These are phyloP conservation scores for Xenoacremonium recifei DNA, from an alignment of 2,329 filamentous ascomycete species.

Conservation along the genomic window DNA sequence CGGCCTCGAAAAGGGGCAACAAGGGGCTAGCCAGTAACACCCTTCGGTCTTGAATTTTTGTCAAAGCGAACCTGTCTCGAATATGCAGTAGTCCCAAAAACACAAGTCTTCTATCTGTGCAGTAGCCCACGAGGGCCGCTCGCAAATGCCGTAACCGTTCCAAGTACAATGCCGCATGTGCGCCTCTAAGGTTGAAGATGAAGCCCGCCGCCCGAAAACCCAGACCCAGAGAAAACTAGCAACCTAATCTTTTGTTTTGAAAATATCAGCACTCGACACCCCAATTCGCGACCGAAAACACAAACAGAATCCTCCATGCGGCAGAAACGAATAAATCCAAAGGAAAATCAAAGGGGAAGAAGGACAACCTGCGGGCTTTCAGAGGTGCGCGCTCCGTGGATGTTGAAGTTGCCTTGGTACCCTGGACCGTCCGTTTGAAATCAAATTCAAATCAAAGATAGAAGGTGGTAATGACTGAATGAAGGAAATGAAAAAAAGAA, in stretches of 20 bases:
- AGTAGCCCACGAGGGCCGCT: too few species aligned
- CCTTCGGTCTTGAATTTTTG: too few species aligned
- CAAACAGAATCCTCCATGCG: too few species aligned
- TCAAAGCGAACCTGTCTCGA: too few species aligned
- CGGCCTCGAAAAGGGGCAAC: too few species aligned
- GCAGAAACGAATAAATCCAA: too few species aligned
- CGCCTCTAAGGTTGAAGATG: not conserved
- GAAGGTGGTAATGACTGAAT: not conserved
- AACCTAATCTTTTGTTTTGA: not conserved
- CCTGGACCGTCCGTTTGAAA: not conserved
- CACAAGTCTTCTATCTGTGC: too few species aligned
- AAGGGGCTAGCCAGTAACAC: too few species aligned
- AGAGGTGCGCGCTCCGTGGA: not conserved
- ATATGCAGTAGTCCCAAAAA: too few species aligned
- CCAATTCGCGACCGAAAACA: not conserved
- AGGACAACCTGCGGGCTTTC: not conserved
- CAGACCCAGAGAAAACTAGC: not conserved
- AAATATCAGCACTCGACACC: not conserved
- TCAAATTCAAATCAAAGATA: not conserved
- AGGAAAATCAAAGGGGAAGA: constrained; percentile 2
- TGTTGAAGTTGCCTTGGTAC: not conserved
- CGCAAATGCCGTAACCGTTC: too few species aligned
- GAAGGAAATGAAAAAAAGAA: not conserved
- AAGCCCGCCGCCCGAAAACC: not conserved
- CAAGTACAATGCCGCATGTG: not conserved